These are phyloP conservation scores for Myxozyma kluyveri DNA, from an alignment of 805 yeast genomes.

Conservation along the genomic window DNA sequence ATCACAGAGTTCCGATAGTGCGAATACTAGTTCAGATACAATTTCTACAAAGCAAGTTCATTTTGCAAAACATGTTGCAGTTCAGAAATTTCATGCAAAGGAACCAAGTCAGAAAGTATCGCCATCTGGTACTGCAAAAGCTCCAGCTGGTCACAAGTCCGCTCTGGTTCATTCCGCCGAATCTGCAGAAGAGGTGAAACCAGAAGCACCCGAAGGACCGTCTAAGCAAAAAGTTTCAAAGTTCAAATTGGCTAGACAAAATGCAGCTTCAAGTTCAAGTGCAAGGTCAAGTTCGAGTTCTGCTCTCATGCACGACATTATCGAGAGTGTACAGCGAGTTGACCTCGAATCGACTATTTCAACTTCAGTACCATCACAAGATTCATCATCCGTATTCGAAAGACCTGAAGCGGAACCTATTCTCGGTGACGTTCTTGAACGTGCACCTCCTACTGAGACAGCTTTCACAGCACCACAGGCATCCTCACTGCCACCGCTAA, in stretches of 20 bases:
- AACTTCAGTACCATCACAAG: not conserved
- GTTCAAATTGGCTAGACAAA: slow-evolving; percentile 2
- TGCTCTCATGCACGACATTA: not conserved
- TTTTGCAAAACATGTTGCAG: slow-evolving; percentile 52
- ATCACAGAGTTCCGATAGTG: no score
- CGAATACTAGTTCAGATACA: no score
- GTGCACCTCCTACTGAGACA: not conserved
- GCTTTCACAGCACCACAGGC: no score
- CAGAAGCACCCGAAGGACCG: not conserved
- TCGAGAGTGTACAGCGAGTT: not conserved
- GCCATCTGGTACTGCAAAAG: no score
- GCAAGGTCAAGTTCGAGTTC: not conserved
- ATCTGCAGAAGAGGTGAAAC: not conserved
- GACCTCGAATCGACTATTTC: not conserved
- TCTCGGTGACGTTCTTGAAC: slow-evolving; percentile 1
- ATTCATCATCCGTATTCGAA: not conserved
- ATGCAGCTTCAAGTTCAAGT: not conserved
- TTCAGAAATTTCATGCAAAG: slow-evolving; percentile 51
- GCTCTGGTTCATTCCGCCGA: not conserved
- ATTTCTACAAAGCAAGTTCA: slow-evolving; percentile 45
- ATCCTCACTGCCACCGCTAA: no score
- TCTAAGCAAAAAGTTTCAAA: slow-evolving; percentile 7
- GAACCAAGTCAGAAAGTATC: slow-evolving; percentile 19
- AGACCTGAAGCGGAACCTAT: not conserved
- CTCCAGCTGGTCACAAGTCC: no score